These are phyloP conservation scores for Starmerella davenportii DNA, from an alignment of 805 yeast genomes.

Conservation along the genomic window DNA sequence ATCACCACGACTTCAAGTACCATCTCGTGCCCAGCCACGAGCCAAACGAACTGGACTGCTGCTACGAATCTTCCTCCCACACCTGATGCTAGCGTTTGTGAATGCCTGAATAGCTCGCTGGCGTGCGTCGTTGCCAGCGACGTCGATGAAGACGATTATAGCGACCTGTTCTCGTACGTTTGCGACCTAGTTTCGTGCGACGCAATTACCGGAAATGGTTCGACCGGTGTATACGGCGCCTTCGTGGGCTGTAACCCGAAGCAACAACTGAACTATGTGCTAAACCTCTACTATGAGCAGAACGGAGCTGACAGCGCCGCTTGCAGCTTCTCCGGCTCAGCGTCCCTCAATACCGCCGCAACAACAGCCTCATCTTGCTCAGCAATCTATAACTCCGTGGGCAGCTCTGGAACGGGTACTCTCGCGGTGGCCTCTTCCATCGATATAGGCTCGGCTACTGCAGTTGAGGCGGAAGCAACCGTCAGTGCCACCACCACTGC, in stretches of 20 bases:
- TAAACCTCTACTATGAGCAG: slow-evolving; percentile 43
- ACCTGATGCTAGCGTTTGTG: slow-evolving; percentile 48
- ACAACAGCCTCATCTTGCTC: slow-evolving; percentile 33
- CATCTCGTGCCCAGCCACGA: slow-evolving; percentile 33
- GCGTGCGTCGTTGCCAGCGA: slow-evolving; percentile 40
- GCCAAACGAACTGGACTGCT: slow-evolving; percentile 43
- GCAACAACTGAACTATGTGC: slow-evolving; percentile 47
- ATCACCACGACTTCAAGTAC: slow-evolving; percentile 25
- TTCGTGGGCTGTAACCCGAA: slow-evolving; percentile 53
- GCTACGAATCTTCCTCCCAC: slow-evolving; percentile 57
- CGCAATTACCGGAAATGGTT: slow-evolving; percentile 44
- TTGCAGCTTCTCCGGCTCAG: slow-evolving; percentile 58
- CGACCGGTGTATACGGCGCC: slow-evolving; percentile 52
- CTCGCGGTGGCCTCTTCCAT: slow-evolving; percentile 21
- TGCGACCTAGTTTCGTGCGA: slow-evolving; percentile 45
- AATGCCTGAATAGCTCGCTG: slow-evolving; percentile 37
- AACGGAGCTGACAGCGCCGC: slow-evolving; percentile 32
- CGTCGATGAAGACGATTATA: slow-evolving; percentile 39
- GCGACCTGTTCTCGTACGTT: slow-evolving; percentile 37
- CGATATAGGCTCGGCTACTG: slow-evolving; percentile 9
- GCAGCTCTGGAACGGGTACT: slow-evolving; percentile 47
- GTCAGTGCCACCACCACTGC: slow-evolving; percentile 3
- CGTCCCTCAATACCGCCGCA: slow-evolving; percentile 31
- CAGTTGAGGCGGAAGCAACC: slow-evolving; percentile 5
- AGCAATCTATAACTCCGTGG: slow-evolving; percentile 42